Percentiles rank a stretch among this genome's conserved stretches.
Evolutionary conservation across 106 monocot species (phyloP).

Genomic region (Dendrobium chrysotoxum): DNA sequence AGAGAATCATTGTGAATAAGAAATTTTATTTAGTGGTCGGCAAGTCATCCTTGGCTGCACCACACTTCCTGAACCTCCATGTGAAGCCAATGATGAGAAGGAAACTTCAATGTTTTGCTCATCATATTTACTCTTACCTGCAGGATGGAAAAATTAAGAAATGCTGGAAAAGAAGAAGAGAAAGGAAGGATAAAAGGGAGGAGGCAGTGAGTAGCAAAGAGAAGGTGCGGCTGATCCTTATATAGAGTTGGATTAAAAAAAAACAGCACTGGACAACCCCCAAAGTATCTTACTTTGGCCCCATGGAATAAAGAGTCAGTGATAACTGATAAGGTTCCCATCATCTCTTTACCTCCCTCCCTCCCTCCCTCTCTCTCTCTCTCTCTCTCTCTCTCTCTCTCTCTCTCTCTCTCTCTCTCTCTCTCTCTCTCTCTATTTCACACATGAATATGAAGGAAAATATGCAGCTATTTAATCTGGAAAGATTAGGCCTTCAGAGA

Average conservation of each 20-base stretch:
- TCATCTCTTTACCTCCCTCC: background rate
- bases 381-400: background rate
- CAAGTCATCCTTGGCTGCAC: conserved; percentile 93
- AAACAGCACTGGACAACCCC: conserved; percentile 7
- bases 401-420: background rate
- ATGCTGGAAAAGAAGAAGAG: background rate
- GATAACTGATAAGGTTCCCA: conserved; percentile 20
- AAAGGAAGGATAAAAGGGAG: background rate
- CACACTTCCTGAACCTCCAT: conserved; percentile 42
- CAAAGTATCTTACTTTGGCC: conserved; percentile 26
- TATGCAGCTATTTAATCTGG: background rate
- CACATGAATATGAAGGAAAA: background rate
- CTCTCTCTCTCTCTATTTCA: background rate
- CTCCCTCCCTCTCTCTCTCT: background rate
- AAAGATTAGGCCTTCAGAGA: conserved; percentile 1
- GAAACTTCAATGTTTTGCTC: background rate
- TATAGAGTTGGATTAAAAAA: conserved; percentile 1
- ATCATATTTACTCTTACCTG: background rate
- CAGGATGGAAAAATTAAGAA: background rate
- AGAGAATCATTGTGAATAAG: background rate
- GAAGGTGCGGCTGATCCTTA: background rate
- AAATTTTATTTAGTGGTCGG: conserved; percentile 18
- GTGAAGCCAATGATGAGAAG: conserved; percentile 37
- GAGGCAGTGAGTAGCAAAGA: background rate
- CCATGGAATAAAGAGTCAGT: conserved; percentile 23